Conservation (phyloP, 2,329 filamentous ascomycete species). For the Cladobotryum protrusum region DNA sequence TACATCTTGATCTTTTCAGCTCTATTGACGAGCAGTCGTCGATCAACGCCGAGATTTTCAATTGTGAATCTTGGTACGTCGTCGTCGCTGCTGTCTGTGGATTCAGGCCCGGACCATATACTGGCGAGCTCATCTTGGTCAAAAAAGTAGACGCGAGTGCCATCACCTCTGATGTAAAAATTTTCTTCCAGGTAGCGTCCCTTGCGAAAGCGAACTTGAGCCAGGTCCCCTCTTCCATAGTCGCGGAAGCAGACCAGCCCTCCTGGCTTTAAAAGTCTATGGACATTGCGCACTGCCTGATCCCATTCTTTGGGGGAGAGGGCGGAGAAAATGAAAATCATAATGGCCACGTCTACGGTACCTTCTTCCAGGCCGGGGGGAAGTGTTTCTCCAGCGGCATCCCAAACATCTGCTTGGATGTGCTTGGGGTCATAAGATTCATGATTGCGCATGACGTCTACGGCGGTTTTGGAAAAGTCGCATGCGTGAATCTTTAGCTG, state of each 20-base stretch:
- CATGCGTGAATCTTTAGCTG: constrained; percentile 82
- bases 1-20: constrained; percentile 95
- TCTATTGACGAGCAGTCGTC: constrained; percentile 85
- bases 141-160: constrained; percentile 96
- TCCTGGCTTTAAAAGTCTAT: constrained; percentile 78
- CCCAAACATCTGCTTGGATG: constrained; percentile 93
- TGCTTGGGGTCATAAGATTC: constrained; percentile 64
- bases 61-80: constrained; percentile 55
- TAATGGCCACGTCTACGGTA: constrained; percentile 84
- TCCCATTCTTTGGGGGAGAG: constrained; percentile 80
- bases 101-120: constrained; percentile 61
- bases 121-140: constrained; percentile 72
- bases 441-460: constrained; percentile 82
- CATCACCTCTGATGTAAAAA: constrained; percentile 93
- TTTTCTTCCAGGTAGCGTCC: constrained; percentile 91
- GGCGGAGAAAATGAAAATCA: constrained; percentile 97
- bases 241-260: constrained; percentile 94
- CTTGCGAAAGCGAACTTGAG: constrained; percentile 96
- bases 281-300: constrained; percentile 73
- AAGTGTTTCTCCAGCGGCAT: constrained; percentile 65
- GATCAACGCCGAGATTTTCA: constrained; percentile 74
- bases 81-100: constrained; percentile 17
- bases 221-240: constrained; percentile 90
- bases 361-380: constrained; percentile 70
- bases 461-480: constrained; percentile 92